Evolutionary conservation across 2,329 filamentous ascomycete genomes (phyloP), one percentile per base, ranked within the genome.

Genomic region (Ceratocystis harringtonii): DNA sequence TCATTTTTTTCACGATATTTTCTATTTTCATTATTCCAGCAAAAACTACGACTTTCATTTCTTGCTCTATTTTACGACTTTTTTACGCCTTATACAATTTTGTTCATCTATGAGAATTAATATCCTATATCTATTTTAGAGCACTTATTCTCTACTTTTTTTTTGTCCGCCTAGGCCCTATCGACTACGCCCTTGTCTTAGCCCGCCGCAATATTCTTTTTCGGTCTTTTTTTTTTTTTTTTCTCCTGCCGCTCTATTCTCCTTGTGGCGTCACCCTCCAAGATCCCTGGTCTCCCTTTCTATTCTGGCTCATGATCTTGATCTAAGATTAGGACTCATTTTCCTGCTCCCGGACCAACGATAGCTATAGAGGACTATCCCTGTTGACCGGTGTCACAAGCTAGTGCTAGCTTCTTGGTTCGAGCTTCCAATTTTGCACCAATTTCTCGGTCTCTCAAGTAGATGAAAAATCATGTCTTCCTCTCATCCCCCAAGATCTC

Each of bases 401-500:
- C 52, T 28, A 30, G 52, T 28, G 17, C 52, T 57, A 57, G 28
- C 22, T 57, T 32, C 52, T 32, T 30, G 52, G 22, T 57, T 22
- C 22, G 52, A 57, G 22, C n/a, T 30, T 22, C 52, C 25, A 30
- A 22, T 30, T 52, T 28, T 32, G 28, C 22, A 15, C 22, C 19
- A 17, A 6, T 57, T 57, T 32, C 52, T 57, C 22, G 52, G 52
- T n/a, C 52, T 17, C 10, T 57, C 25, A 25, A 30, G 52, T n/a
- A 15, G 5, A 57, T 12, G 52, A 57, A 57, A 57, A 57, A 57
- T 5, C 22, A 57, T 57, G 52, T 58, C 65, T 45, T 58, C 66
- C 68, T 69, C 68, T 70, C 69, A 68, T 70, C 68, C 69, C 69
- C 66, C 68, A 60, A 68, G 67, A 68, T 65, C 68, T 62, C 68